Percentiles rank a stretch among this genome's conserved stretches.
Evolutionary conservation across 495 filamentous ascomycete genomes (phyloP).

Genomic region (Aspergillus taichungensis): DNA sequence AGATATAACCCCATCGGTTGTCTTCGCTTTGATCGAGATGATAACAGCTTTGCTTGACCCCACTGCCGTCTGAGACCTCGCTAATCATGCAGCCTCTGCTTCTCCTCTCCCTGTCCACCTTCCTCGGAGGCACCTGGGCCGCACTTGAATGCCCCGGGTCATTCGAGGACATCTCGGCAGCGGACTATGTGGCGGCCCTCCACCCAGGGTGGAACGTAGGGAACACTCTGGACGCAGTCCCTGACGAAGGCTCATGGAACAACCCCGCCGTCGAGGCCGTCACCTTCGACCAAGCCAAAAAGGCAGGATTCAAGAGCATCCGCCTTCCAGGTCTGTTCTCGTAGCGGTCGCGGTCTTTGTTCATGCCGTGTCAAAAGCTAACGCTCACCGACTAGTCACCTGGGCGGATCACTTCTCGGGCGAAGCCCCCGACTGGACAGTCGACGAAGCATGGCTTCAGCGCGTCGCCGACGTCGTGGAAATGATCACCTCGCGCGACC

Average conservation of each 20-base stretch:
- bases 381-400: constrained; percentile 43
- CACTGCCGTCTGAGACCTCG: too few relatives aligned
- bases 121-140: constrained; percentile 7
- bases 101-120: constrained; percentile 5
- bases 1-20: too few relatives aligned
- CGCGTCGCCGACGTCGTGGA: constrained; percentile 53
- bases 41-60: too few relatives aligned
- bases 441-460: constrained; percentile 47
- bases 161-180: constrained; percentile 30
- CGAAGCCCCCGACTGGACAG: constrained; percentile 42
- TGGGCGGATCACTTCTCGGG: constrained; percentile 49
- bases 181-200: constrained; percentile 23
- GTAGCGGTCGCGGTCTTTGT: not conserved
- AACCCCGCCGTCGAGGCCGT: constrained; percentile 39
- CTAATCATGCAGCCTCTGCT: constrained; percentile 3
- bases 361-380: too few relatives aligned
- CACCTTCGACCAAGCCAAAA: constrained; percentile 44
- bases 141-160: constrained; percentile 22
- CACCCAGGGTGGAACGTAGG: constrained; percentile 40
- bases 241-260: constrained; percentile 52
- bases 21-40: too few relatives aligned
- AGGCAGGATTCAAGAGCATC: constrained; percentile 49
- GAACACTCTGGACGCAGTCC: constrained; percentile 50
- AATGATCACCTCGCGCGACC: constrained; percentile 39
- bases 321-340: constrained; percentile 41